A percentile compares a stretch with the other conserved stretches of the same genome.
Evolutionary conservation across 2,329 filamentous ascomycete species (phyloP).

Genomic region (Neonectria coccinea): DNA sequence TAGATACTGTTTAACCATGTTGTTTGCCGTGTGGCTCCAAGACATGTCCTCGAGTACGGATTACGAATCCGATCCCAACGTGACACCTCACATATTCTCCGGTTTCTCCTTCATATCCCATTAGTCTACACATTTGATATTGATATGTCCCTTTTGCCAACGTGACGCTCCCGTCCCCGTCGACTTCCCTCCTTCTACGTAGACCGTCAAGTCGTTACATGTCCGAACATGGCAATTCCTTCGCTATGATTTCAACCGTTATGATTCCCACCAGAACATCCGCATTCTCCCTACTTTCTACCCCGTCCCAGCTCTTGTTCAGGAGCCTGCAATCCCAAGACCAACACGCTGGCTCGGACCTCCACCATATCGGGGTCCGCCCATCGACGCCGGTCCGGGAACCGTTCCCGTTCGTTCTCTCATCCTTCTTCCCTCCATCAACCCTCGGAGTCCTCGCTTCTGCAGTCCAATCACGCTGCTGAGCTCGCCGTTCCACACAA

Average conservation of each 20-base stretch:
- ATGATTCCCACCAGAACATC: background rate
- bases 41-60: background rate
- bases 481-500: constrained; percentile 81
- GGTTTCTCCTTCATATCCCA: constrained; percentile 22
- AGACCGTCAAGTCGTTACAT: constrained; percentile 41
- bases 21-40: background rate
- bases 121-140: constrained; percentile 20
- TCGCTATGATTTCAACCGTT: constrained; percentile 19
- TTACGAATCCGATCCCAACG: background rate
- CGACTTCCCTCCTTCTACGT: constrained; percentile 33
- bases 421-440: constrained; percentile 94
- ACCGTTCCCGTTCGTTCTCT: constrained; percentile 73
- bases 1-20: background rate
- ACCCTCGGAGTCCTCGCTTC: constrained; percentile 87
- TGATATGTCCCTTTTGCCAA: constrained; percentile 25
- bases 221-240: constrained; percentile 33
- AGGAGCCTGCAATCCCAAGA: constrained; percentile 65
- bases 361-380: constrained; percentile 29
- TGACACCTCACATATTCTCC: background rate
- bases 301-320: constrained; percentile 10
- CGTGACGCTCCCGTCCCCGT: constrained; percentile 12
- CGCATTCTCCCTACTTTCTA: constrained; percentile 1
- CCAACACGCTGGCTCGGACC: constrained; percentile 57
- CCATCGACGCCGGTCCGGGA: constrained; percentile 35
- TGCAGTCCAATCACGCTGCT: constrained; percentile 95